Conservation (phyloP, 371 early-diverging fungal genomes). For the Rhizomucor pusillus region DNA sequence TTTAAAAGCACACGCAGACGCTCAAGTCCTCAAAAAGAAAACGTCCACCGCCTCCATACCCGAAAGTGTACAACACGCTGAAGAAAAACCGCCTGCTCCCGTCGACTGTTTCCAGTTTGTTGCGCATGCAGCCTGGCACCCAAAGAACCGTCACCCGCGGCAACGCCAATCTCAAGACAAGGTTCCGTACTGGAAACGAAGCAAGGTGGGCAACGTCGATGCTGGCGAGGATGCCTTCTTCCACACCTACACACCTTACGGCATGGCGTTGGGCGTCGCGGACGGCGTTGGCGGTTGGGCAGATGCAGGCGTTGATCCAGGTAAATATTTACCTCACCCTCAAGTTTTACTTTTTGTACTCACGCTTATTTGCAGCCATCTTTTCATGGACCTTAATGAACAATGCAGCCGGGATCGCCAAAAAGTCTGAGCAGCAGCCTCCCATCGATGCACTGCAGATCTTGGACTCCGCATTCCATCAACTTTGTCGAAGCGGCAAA, state of each 20-base stretch:
- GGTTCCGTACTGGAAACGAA: slow-evolving; percentile 48
- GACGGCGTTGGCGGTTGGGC: slow-evolving; percentile 77
- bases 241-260: slow-evolving; percentile 54
- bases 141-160: slow-evolving; percentile 32
- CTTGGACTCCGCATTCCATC: slow-evolving; percentile 55
- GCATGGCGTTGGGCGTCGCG: slow-evolving; percentile 63
- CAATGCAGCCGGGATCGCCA: slow-evolving; percentile 61
- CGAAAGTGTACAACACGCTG: neutral
- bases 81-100: slow-evolving; percentile 4
- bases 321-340: slow-evolving; percentile 15
- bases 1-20: too few species aligned
- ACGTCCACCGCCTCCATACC: slow-evolving; percentile 1
- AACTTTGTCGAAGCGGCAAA: slow-evolving; percentile 53
- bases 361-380: slow-evolving; percentile 38
- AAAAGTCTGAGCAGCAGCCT: slow-evolving; percentile 21
- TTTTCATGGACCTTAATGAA: slow-evolving; percentile 75
- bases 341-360: slow-evolving; percentile 4
- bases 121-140: slow-evolving; percentile 49
- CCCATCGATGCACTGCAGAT: slow-evolving; percentile 59
- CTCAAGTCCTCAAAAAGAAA: too few species aligned
- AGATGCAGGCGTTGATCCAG: slow-evolving; percentile 51
- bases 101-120: slow-evolving; percentile 34
- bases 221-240: slow-evolving; percentile 76
- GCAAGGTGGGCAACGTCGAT: slow-evolving; percentile 59
- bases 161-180: slow-evolving; percentile 20